Conservation (phyloP, 768 basidiomycete species). For the Suillus spraguei region DNA sequence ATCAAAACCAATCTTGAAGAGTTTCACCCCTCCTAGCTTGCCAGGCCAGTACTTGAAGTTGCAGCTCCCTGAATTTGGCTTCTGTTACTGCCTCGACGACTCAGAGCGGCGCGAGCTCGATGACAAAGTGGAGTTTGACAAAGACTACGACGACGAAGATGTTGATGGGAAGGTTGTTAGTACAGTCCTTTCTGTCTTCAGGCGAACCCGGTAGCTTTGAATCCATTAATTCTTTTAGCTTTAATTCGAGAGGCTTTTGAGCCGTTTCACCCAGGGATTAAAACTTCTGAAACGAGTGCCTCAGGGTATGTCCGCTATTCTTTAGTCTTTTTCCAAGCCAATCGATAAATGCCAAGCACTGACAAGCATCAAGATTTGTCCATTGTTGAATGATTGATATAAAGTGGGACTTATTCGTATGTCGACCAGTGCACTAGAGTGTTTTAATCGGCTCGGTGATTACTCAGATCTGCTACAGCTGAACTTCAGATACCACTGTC, state of each 20-base stretch:
- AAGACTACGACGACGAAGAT: not conserved
- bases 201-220: not conserved
- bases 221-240: not conserved
- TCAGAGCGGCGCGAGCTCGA: not conserved
- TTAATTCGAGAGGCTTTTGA: not conserved
- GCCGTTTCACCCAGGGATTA: not conserved
- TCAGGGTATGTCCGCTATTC: not conserved
- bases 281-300: not conserved
- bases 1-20: not conserved
- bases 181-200: not conserved
- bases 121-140: not conserved
- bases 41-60: not conserved
- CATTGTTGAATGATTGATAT: not conserved
- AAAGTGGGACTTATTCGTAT: not conserved
- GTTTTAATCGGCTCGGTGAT: not conserved
- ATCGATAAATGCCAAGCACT: not conserved
- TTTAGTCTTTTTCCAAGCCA: not conserved
- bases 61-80: not conserved
- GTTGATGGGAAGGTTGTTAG: not conserved
- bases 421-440: not conserved
- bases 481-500: not conserved
- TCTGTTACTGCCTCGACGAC: not conserved
- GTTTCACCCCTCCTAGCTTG: not conserved
- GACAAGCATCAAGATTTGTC: not conserved
- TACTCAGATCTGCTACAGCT: too few species aligned